Percentiles rank a stretch among this genome's conserved stretches.
Conservation (phyloP, 768 basidiomycete species). For the Phylloporus rhodoxanthus region DNA sequence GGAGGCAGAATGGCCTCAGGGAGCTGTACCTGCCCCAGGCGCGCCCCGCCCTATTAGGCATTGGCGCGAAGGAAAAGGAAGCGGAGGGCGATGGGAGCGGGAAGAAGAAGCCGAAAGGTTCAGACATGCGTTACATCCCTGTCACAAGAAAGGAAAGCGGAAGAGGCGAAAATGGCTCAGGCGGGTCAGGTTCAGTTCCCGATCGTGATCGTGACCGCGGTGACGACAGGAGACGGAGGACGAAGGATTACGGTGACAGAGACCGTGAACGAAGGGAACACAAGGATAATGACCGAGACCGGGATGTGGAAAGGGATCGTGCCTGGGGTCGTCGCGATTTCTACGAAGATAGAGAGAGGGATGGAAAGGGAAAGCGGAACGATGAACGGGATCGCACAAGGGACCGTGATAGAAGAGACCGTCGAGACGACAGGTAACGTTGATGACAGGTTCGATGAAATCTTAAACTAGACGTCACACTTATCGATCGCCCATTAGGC, state of each 20-base stretch:
- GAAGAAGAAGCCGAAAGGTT: constrained; percentile 42
- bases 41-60: constrained; percentile 82
- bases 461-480: not conserved
- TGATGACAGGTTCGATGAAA: not conserved
- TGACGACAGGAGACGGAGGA: constrained; percentile 11
- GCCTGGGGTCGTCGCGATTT: constrained; percentile 26
- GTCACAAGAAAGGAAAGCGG: constrained; percentile 64
- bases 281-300: constrained; percentile 17
- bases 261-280: constrained; percentile 15
- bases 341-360: constrained; percentile 26
- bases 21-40: constrained; percentile 79
- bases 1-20: constrained; percentile 48
- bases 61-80: constrained; percentile 88
- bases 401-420: constrained; percentile 5
- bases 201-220: constrained; percentile 6
- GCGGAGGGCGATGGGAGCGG: constrained; percentile 62
- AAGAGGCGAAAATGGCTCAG: constrained; percentile 24
- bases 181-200: constrained; percentile 38
- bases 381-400: constrained; percentile 11
- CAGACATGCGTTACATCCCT: constrained; percentile 79
- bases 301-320: constrained; percentile 25
- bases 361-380: constrained; percentile 1
- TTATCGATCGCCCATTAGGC: not conserved
- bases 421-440: constrained; percentile 2
- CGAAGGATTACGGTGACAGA: constrained; percentile 9